Evolutionary conservation across 2,329 filamentous ascomycete genomes (phyloP).

Genomic region (Graphilbum sp.): DNA sequence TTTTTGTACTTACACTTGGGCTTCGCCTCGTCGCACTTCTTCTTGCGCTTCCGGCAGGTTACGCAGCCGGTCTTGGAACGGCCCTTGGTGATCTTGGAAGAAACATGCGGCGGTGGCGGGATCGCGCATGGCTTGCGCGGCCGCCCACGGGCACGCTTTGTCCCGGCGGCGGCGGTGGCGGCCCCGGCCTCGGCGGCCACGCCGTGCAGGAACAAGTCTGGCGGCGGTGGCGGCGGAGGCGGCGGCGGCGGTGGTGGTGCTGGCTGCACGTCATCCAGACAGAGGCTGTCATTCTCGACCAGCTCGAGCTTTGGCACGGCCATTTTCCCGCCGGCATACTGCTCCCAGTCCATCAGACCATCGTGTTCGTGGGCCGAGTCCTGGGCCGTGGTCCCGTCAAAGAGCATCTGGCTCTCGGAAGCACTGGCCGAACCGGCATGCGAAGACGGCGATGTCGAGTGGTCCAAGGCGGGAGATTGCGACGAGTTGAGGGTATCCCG

Average conservation of each 20-base stretch:
- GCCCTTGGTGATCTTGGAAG: constrained; percentile 63
- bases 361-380: constrained; percentile 17
- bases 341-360: constrained; percentile 31
- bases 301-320: constrained; percentile 40
- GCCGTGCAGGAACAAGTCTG: constrained; percentile 60
- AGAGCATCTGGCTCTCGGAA: background rate
- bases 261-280: constrained; percentile 34
- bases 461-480: constrained; percentile 23
- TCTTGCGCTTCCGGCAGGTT: constrained; percentile 52
- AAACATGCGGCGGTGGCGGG: constrained; percentile 28
- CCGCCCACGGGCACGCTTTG: constrained; percentile 57
- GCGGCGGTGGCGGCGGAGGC: constrained; percentile 21
- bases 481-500: no score
- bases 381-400: background rate
- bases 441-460: constrained; percentile 31
- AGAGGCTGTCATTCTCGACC: constrained; percentile 35
- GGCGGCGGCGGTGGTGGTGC: constrained; percentile 14
- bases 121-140: constrained; percentile 66
- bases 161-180: constrained; percentile 20
- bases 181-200: background rate
- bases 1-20: constrained; percentile 46
- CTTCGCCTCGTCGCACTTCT: constrained; percentile 57
- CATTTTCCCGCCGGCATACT: constrained; percentile 26
- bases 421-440: constrained; percentile 16
- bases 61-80: constrained; percentile 54